A percentile compares a stretch with the other conserved stretches of the same genome.
Evolutionary conservation across 2,329 filamentous ascomycete genomes (phyloP).

Genomic region (Neoarthrinium moseri): DNA sequence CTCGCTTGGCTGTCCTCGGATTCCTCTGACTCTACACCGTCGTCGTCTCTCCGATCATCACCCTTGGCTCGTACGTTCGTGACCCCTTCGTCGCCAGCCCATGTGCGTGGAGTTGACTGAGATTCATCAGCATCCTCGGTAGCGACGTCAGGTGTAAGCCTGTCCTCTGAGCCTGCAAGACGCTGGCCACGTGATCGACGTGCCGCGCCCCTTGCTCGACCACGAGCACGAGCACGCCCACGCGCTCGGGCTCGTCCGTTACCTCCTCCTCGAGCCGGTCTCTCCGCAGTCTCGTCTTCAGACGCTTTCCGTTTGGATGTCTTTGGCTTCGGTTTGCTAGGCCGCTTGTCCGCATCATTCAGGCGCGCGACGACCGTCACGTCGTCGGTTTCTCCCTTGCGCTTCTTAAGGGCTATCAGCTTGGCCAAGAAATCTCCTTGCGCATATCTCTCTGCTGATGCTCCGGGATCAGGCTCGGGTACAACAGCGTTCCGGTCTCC

Average conservation of each 20-base stretch:
- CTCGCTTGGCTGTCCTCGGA: not conserved
- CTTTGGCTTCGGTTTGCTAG: not conserved
- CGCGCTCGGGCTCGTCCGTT: not conserved
- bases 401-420: slow-evolving; percentile 63
- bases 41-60: not conserved
- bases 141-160: not conserved
- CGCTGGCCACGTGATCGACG: not conserved
- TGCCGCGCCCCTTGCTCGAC: not conserved
- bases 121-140: not conserved
- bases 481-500: slow-evolving; percentile 33
- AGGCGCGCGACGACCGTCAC: slow-evolving; percentile 59
- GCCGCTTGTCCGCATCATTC: slow-evolving; percentile 28
- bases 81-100: not conserved
- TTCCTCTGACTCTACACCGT: not conserved
- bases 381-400: slow-evolving; percentile 62
- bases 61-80: not conserved
- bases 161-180: not conserved
- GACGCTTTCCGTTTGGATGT: not conserved
- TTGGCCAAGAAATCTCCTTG: slow-evolving; percentile 58
- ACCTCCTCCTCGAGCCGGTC: not conserved
- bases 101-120: not conserved
- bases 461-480: slow-evolving; percentile 45
- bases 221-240: not conserved
- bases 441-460: slow-evolving; percentile 40
- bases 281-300: not conserved